A percentile compares a stretch with the other conserved stretches of the same genome.
Conservation (phyloP, 2,329 filamentous ascomycete species). For the Sporothrix luriei region DNA sequence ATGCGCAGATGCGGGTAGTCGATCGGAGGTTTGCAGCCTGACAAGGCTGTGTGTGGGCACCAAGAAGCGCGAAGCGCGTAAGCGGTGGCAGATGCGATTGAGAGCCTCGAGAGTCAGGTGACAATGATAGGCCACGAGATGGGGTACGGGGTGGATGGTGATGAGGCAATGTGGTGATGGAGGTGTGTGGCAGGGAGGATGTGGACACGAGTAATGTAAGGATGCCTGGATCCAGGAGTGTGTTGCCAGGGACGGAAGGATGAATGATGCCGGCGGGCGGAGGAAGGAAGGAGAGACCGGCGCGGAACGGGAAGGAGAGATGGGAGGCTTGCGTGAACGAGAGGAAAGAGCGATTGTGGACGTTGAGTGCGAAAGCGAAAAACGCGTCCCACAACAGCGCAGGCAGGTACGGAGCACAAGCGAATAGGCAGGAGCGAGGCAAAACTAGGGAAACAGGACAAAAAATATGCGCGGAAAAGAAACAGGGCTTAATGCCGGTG, state of each 20-base stretch:
- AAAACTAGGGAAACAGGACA: neutral
- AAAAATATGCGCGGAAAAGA: constrained; percentile 2
- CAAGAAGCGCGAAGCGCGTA: constrained; percentile 1
- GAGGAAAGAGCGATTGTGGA: neutral
- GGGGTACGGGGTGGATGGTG: constrained; percentile 16
- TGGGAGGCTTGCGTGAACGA: neutral
- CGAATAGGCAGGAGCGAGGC: constrained; percentile 2
- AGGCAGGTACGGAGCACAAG: constrained; percentile 1
- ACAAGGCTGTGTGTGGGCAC: neutral
- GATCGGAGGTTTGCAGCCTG: neutral
- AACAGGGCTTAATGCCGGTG: constrained; percentile 15
- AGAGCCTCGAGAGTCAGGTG: constrained; percentile 2
- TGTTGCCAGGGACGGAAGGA: neutral
- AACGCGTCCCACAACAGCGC: constrained; percentile 30
- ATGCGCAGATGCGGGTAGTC: constrained; percentile 9
- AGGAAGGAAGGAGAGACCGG: neutral
- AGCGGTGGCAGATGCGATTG: neutral
- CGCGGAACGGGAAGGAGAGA: neutral
- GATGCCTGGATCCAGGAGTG: neutral
- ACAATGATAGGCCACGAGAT: neutral
- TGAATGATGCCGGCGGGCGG: neutral
- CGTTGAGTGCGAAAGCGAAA: constrained; percentile 9
- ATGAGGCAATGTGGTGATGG: neutral
- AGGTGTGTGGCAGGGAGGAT: neutral
- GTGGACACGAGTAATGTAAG: constrained; percentile 1